Evolutionary conservation across 345 rosid species (phyloP).

Genomic region (Linum tenue): DNA sequence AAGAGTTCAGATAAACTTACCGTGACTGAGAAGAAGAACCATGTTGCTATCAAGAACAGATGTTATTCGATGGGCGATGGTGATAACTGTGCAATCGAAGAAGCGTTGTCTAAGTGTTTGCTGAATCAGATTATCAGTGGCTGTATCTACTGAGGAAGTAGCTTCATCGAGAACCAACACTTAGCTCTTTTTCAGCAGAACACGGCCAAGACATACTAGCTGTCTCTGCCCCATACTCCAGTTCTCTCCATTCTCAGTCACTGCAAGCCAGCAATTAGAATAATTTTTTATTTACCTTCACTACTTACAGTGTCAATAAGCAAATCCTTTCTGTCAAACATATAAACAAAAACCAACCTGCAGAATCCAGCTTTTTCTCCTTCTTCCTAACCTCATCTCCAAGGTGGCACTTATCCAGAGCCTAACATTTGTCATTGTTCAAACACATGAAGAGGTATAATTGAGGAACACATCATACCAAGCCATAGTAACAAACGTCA

Average conservation of each 20-base stretch:
- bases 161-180: constrained; percentile 86
- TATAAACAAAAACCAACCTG: constrained; percentile 30
- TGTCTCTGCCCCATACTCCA: constrained; percentile 98
- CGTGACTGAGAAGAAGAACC: constrained; percentile 65
- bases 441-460: background rate
- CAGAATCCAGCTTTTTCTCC: constrained; percentile 59
- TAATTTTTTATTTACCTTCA: no score
- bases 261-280: no score
- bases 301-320: no score
- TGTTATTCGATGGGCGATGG: constrained; percentile 79
- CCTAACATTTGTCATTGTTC: constrained; percentile 29
- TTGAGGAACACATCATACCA: background rate
- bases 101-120: constrained; percentile 56
- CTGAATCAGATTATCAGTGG: constrained; percentile 79
- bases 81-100: constrained; percentile 57
- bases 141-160: constrained; percentile 80
- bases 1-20: constrained; percentile 23
- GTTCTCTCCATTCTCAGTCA: constrained; percentile 76
- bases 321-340: no score
- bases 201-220: constrained; percentile 74
- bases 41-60: constrained; percentile 73
- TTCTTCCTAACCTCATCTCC: constrained; percentile 78
- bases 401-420: constrained; percentile 87
- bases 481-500: background rate
- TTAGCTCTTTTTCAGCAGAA: constrained; percentile 66